These are phyloP conservation scores for Penicillium sp. DNA, from an alignment of 2,329 filamentous ascomycete species.

Conservation along the genomic window DNA sequence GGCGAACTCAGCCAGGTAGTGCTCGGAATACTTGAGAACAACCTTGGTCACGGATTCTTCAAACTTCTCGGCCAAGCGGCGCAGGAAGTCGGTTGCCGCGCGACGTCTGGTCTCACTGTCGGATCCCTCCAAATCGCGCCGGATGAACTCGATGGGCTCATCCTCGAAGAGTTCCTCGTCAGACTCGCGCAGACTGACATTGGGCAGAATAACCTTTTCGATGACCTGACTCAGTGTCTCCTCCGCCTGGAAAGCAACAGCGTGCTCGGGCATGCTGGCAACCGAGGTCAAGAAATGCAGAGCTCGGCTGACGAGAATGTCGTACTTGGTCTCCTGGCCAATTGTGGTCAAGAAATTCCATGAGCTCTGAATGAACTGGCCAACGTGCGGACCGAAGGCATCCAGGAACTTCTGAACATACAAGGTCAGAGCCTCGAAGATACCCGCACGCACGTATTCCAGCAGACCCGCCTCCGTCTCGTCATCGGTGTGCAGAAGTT, in stretches of 20 bases:
- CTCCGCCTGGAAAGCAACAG: conserved; percentile 82
- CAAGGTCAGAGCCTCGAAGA: conserved; percentile 86
- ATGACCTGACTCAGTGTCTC: conserved; percentile 82
- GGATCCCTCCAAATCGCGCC: conserved; percentile 91
- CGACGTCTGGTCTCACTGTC: conserved; percentile 91
- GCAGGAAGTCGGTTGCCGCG: conserved; percentile 92
- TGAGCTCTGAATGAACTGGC: conserved; percentile 83
- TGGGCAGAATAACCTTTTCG: conserved; percentile 93
- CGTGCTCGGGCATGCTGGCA: conserved; percentile 76
- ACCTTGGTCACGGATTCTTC: conserved; percentile 82
- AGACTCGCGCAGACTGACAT: conserved; percentile 86
- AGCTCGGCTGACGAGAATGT: conserved; percentile 90
- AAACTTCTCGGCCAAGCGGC: conserved; percentile 86
- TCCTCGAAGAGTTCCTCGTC: conserved; percentile 97
- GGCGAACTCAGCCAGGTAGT: conserved; percentile 76
- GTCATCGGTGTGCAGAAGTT: conserved; percentile 80
- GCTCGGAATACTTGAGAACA: conserved; percentile 84
- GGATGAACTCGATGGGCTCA: conserved; percentile 97
- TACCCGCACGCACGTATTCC: conserved; percentile 88
- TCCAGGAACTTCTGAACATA: conserved; percentile 97
- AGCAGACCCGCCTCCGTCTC: conserved; percentile 84
- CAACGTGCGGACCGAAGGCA: conserved; percentile 79
- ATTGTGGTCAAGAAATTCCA: conserved; percentile 90
- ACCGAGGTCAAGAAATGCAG: conserved; percentile 93
- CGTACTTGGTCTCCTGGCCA: conserved; percentile 87